Evolutionary conservation across 1,139 yeast genomes (phyloP), one percentile per base, ranked within the genome.

Genomic region (Protomyces pachydermus): DNA sequence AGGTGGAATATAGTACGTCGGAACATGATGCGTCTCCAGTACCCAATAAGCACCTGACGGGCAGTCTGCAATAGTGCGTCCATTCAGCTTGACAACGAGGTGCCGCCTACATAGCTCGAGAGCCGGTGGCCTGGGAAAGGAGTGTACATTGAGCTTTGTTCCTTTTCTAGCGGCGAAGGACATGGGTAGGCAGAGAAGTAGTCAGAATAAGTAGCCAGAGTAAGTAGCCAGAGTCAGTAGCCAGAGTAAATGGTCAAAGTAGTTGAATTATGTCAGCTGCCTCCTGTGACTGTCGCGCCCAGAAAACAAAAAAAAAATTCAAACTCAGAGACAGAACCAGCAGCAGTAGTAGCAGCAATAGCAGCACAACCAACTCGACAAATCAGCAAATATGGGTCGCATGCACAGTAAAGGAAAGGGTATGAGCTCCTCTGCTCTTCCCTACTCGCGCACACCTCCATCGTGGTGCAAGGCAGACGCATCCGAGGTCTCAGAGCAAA

Each of bases 371-470:
- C 48, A 42, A 16, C 42, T 38, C 14, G n/a, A 38, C 42, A 38
- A 38, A 52, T 46, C 48, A 42, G 48, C 56, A 58, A 52, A 39
- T n/a, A 65, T 65, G 66, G 66, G 83, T 80, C 84, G 85, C 75
- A 78, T 82, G 81, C 84, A 82, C 82, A 78, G 82, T 75, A 80
- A 80, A 72, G 99, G 99, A 83, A 95, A 95, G 84, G 99, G 99
- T 83, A 95, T 95, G 79, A 89, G 98, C 77, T 86, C 97, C 77
- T 91, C 98, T 79, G 97, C 98, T 79, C 84, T 91, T 81, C 98
- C 99, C 81, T 93, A 93, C 87, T 91, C 98, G 76, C 93, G 99
- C 84, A 86, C 87, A 82, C 85, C 96, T 80, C 98, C 98, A 80
- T 84, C 97, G 79, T 93, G 99, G 99, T 91, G 91, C 95, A 93